Evolutionary conservation across 345 rosid species (phyloP).

Genomic region (Erysimum cheiranthoides): DNA sequence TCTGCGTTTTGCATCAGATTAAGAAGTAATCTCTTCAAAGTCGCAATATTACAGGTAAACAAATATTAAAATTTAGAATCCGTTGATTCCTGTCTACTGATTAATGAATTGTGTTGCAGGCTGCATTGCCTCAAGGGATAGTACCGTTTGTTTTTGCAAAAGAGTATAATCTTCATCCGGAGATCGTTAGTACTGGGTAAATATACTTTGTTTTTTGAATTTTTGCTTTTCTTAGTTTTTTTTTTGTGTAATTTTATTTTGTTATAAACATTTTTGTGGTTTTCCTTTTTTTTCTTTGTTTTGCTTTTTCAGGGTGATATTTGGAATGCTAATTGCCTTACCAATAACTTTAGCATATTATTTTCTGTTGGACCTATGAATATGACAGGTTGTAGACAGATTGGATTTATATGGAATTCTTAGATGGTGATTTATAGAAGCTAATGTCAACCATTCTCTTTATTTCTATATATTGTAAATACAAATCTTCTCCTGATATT

Average conservation of each 20-base stretch:
- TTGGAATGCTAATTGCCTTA: slow-evolving; percentile 81
- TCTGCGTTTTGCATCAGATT: slow-evolving; percentile 61
- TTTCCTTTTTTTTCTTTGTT: neutral
- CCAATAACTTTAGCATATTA: slow-evolving; percentile 80
- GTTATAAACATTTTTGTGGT: neutral
- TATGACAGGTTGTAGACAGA: slow-evolving; percentile 18
- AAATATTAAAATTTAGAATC: neutral
- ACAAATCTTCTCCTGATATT: neutral
- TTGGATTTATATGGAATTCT: slow-evolving; percentile 18
- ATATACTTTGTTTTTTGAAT: neutral
- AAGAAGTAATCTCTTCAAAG: slow-evolving; percentile 53
- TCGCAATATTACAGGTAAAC: slow-evolving; percentile 74
- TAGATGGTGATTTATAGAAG: slow-evolving; percentile 19
- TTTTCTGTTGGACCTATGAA: slow-evolving; percentile 66
- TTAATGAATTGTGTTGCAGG: slow-evolving; percentile 56
- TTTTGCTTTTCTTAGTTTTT: neutral
- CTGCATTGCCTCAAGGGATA: slow-evolving; percentile 90
- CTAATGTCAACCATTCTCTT: slow-evolving; percentile 24
- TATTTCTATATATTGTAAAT: neutral
- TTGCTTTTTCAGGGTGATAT: slow-evolving; percentile 62
- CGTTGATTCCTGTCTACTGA: neutral
- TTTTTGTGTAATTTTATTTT: neutral
- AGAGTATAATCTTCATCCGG: slow-evolving; percentile 84
- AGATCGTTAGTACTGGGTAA: slow-evolving; percentile 78
- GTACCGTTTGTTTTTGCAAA: slow-evolving; percentile 92